These are phyloP conservation scores for Fomitopsis palustris DNA, from an alignment of 1,284 basidiomycete species.

Conservation along the genomic window DNA sequence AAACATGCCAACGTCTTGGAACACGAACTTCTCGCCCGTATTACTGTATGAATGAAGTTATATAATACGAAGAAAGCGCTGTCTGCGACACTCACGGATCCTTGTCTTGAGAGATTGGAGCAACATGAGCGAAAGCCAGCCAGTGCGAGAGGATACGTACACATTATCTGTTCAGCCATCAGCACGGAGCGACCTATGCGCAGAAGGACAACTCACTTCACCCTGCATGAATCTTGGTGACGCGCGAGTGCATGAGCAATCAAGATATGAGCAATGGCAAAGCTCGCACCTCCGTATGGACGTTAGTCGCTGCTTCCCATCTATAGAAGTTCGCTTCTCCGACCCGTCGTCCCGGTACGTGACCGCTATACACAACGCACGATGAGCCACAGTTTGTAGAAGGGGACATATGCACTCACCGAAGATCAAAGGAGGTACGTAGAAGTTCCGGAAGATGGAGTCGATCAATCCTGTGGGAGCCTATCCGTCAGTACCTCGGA, in stretches of 20 bases:
- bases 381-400: neutral
- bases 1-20: slow-evolving; percentile 34
- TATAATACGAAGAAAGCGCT: neutral
- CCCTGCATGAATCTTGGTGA: slow-evolving; percentile 63
- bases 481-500: neutral
- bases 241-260: neutral
- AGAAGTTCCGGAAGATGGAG: slow-evolving; percentile 53
- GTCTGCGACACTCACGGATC: slow-evolving; percentile 42
- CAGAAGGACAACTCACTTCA: slow-evolving; percentile 36
- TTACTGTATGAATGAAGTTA: slow-evolving; percentile 21
- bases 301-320: slow-evolving; percentile 74
- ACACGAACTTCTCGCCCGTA: slow-evolving; percentile 53
- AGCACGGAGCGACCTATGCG: neutral
- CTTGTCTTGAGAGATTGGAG: slow-evolving; percentile 35
- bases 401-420: slow-evolving; percentile 25
- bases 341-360: slow-evolving; percentile 51
- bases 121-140: neutral
- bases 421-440: slow-evolving; percentile 52
- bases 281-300: slow-evolving; percentile 52
- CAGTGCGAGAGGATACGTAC: neutral
- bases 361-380: slow-evolving; percentile 23
- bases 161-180: neutral
- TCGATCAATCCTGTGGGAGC: slow-evolving; percentile 41
- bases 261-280: neutral
- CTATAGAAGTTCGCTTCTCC: slow-evolving; percentile 68